Evolutionary conservation across 1,284 basidiomycete genomes (phyloP).

Genomic region (Nidula niveotomentosa): DNA sequence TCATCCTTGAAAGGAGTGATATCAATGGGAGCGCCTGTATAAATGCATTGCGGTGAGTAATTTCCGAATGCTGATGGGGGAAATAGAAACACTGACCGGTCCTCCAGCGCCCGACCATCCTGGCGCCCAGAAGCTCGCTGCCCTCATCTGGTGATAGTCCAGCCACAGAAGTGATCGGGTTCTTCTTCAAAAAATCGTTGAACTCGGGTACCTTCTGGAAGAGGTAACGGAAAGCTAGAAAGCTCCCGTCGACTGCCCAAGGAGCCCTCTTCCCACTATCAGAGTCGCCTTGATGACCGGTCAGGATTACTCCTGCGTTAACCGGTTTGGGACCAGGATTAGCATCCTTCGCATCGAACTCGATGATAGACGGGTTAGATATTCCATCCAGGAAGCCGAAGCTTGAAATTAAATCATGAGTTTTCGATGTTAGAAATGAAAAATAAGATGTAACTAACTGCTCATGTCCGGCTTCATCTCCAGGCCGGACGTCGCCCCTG

Average conservation of each 20-base stretch:
- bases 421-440: neutral
- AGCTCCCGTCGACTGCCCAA: slow-evolving; percentile 54
- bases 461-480: slow-evolving; percentile 29
- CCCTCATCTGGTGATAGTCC: slow-evolving; percentile 38
- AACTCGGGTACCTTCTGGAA: slow-evolving; percentile 57
- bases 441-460: slow-evolving; percentile 21
- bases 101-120: slow-evolving; percentile 60
- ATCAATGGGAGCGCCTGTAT: slow-evolving; percentile 42
- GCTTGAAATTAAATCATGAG: slow-evolving; percentile 6
- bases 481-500: slow-evolving; percentile 32
- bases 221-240: slow-evolving; percentile 54
- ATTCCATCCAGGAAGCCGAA: slow-evolving; percentile 28
- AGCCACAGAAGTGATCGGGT: slow-evolving; percentile 33
- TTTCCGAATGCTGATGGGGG: neutral
- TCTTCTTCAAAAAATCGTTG: slow-evolving; percentile 43
- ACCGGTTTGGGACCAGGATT: slow-evolving; percentile 37
- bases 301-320: slow-evolving; percentile 34
- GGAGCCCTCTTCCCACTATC: slow-evolving; percentile 28
- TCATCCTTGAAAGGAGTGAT: slow-evolving; percentile 41
- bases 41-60: neutral
- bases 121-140: slow-evolving; percentile 49
- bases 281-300: slow-evolving; percentile 35
- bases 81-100: slow-evolving; percentile 32
- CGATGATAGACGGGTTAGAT: slow-evolving; percentile 27
- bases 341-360: slow-evolving; percentile 36